Percentiles rank a stretch among this genome's conserved stretches.
These are phyloP conservation scores for Gentiana straminea DNA, from an alignment of 257 asterid genomes.

Conservation along the genomic window DNA sequence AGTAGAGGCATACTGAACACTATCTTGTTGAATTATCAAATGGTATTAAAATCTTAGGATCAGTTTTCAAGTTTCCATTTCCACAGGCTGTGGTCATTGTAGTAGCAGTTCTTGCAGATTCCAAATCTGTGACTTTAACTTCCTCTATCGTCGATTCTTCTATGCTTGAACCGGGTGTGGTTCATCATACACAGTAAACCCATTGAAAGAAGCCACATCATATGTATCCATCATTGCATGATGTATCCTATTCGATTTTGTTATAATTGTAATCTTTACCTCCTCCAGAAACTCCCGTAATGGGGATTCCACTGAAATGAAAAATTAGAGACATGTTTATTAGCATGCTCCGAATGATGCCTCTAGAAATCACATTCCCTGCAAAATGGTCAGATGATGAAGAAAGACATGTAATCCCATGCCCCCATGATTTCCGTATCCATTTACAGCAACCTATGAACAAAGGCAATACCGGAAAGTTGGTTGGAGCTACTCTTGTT, in stretches of 20 bases:
- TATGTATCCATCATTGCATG: conserved; percentile 24
- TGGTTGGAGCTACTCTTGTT: too few species aligned
- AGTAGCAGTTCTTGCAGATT: conserved; percentile 20
- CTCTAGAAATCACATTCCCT: too few species aligned
- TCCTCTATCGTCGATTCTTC: conserved; percentile 39
- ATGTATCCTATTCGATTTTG: conserved; percentile 38
- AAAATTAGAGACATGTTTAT: too few species aligned
- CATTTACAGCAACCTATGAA: too few species aligned
- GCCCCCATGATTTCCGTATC: too few species aligned
- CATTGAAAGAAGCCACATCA: conserved; percentile 25
- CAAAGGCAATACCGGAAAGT: too few species aligned
- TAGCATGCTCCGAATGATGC: too few species aligned
- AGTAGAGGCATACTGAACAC: conserved; percentile 37
- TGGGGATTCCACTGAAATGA: too few species aligned
- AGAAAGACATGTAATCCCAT: too few species aligned
- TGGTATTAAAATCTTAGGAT: conserved; percentile 30
- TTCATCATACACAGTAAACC: conserved; percentile 26
- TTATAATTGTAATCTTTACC: conserved; percentile 15
- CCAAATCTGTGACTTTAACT: conserved; percentile 24
- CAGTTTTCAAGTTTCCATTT: conserved; percentile 30
- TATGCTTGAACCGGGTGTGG: conserved; percentile 49
- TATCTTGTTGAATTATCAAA: conserved; percentile 40
- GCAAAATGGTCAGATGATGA: too few species aligned
- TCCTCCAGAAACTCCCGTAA: too few species aligned
- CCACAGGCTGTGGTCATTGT: conserved; percentile 33